Evolutionary conservation across 2,329 filamentous ascomycete genomes (phyloP), one percentile per base, ranked within the genome.

Genomic region (Chalaropsis thielavioides): DNA sequence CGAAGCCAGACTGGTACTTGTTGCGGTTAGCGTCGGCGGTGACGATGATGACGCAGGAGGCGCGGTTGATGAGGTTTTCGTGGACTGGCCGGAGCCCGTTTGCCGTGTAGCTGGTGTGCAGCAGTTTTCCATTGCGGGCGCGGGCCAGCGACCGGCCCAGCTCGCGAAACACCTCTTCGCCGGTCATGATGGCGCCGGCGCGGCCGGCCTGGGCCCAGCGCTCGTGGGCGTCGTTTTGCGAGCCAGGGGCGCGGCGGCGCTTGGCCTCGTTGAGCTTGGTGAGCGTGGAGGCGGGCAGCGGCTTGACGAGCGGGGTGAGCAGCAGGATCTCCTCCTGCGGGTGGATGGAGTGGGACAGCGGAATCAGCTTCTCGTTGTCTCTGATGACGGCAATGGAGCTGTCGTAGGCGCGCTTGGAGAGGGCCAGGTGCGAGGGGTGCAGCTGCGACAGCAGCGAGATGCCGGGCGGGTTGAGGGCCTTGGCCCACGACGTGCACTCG

Each of bases 21-120:
- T 97, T 96, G 49, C 92, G 83, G 72, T 96, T 96, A 0, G 92
- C 92, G 75, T 97, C 92, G 10, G 92, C 92, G 0, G 92, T 96
- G 40, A 96, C 83, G 62, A 96, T 86, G 68, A 97, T 88, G 68
- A 96, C 90, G 3, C 89, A 90, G 62, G 88, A 90, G 11, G 92
- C 91, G 70, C 91, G 82, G 69, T 92, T 89, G 72, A 96, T 95
- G 19, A 96, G 79, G 68, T 92, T 94, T 71, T 97, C 92, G 72
- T 97, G 92, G 0, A 96, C 89, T 74, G 92, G 92, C 44, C 92
- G 82, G 2, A 97, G 87, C 15, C 92, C 92, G 70, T 96, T 95
- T 0, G 91, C 89, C 0, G 92, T 96, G 72, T 97, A 97, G 13
- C 92, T 96, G 1, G 92, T 96, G 73, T 97, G 91, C 17, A 96